Conservation (phyloP, 768 basidiomycete species). For the Termitomyces sp. region DNA sequence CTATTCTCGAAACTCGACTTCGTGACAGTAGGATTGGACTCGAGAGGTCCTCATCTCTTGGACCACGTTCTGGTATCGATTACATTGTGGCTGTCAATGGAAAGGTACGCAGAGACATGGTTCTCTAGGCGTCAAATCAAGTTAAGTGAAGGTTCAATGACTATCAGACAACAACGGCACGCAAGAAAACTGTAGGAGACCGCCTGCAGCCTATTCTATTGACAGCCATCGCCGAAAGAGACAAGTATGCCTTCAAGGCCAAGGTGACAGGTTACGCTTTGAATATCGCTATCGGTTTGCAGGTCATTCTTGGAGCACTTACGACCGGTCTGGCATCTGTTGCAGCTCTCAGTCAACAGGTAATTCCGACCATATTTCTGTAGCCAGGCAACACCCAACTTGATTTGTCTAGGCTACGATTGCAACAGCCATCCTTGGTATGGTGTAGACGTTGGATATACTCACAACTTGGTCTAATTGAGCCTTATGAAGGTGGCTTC, state of each 20-base stretch:
- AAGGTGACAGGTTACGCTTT: constrained; percentile 28
- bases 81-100: constrained; percentile 33
- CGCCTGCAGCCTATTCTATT: constrained; percentile 50
- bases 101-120: constrained; percentile 15
- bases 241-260: constrained; percentile 43
- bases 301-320: constrained; percentile 59
- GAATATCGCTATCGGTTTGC: constrained; percentile 52
- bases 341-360: constrained; percentile 30
- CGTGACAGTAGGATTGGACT: constrained; percentile 6
- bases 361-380: constrained; percentile 15
- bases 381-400: background rate
- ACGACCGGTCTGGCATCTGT: constrained; percentile 60
- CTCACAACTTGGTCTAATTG: background rate
- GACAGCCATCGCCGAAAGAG: constrained; percentile 37
- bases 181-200: constrained; percentile 38
- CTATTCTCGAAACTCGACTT: constrained; percentile 11
- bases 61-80: constrained; percentile 28
- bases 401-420: constrained; percentile 25
- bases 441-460: background rate
- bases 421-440: constrained; percentile 32
- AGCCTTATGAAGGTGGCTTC: constrained; percentile 41
- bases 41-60: constrained; percentile 4
- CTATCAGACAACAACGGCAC: constrained; percentile 4
- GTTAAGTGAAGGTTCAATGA: background rate
- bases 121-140: background rate